phyloP scores from a whole-genome alignment of 2,329 filamentous ascomycete genomes.

The Madurella mycetomatis region DNA sequence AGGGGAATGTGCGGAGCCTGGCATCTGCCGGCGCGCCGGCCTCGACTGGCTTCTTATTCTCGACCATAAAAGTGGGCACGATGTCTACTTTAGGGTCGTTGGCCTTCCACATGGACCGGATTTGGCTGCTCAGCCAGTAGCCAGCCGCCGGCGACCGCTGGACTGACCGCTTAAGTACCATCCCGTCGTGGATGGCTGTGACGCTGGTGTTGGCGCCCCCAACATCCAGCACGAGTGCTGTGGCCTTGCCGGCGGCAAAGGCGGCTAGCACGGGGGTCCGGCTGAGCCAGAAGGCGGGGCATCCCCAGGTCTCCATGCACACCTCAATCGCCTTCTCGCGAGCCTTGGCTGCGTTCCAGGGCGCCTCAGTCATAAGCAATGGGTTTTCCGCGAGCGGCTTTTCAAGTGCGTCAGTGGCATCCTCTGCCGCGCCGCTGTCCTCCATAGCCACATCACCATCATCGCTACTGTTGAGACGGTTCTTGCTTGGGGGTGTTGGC shows the following conservation, averaged over 20 bases:
- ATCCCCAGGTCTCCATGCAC: conserved; percentile 95
- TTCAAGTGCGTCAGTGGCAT: conserved; percentile 49
- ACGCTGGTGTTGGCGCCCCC: conserved; percentile 85
- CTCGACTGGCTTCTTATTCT: conserved; percentile 84
- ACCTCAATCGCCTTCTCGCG: conserved; percentile 94
- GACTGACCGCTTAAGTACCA: conserved; percentile 86
- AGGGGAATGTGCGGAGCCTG: conserved; percentile 64
- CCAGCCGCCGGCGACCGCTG: conserved; percentile 82
- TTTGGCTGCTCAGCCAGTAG: conserved; percentile 83
- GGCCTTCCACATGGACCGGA: conserved; percentile 72
- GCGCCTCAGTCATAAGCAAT: conserved; percentile 86
- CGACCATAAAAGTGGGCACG: conserved; percentile 80
- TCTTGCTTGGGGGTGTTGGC: conserved; percentile 64
- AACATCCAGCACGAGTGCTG: conserved; percentile 86
- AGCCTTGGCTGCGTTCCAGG: conserved; percentile 84
- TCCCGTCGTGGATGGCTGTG: conserved; percentile 87
- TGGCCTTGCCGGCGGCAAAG: conserved; percentile 89
- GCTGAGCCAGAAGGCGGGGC: conserved; percentile 89
- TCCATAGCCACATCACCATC: conserved; percentile 60
- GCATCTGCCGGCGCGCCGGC: conserved; percentile 76
- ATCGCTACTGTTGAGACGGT: conserved; percentile 66
- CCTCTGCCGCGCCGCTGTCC: conserved; percentile 30
- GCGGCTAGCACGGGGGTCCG: conserved; percentile 84
- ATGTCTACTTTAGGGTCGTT: conserved; percentile 68
- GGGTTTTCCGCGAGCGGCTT: conserved; percentile 86